phyloP scores from a whole-genome alignment of 1,139 yeast species.

The Wickerhamomyces sp. region DNA sequence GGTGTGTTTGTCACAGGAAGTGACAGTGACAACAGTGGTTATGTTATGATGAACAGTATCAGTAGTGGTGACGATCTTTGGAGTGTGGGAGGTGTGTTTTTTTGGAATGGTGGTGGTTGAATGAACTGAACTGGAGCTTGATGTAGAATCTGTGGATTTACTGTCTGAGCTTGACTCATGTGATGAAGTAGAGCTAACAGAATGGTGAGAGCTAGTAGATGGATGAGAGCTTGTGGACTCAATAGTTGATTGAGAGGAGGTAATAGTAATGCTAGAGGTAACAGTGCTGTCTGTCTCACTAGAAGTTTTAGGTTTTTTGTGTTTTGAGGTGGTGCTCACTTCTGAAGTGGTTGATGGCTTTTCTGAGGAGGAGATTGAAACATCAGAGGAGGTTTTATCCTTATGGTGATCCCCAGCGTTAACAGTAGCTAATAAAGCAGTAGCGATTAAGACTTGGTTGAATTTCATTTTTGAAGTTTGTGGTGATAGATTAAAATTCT shows the following conservation, averaged over 20 bases:
- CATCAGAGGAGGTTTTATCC: background rate
- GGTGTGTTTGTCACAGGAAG: background rate
- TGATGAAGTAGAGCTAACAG: background rate
- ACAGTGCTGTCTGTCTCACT: background rate
- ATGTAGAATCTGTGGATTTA: background rate
- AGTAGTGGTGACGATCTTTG: background rate
- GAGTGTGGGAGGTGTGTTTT: too few species aligned
- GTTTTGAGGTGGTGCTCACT: too few species aligned
- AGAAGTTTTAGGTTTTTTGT: too few species aligned
- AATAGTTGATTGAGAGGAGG: constrained; percentile 2
- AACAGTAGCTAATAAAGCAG: constrained; percentile 4
- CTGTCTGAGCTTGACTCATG: background rate
- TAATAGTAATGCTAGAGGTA: constrained; percentile 2
- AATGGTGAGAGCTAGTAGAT: background rate
- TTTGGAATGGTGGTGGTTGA: background rate
- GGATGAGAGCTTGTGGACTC: background rate
- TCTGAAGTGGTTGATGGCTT: background rate
- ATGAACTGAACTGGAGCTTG: background rate
- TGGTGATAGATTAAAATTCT: too few species aligned
- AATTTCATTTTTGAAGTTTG: constrained; percentile 1
- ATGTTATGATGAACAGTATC: background rate
- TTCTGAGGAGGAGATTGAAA: background rate
- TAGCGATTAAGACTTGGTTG: constrained; percentile 1
- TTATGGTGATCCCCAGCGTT: constrained; percentile 4
- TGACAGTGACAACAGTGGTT: background rate